Evolutionary conservation across 1,284 basidiomycete species (phyloP), one percentile per base, ranked within the genome.

Genomic region (Tilletia horrida): DNA sequence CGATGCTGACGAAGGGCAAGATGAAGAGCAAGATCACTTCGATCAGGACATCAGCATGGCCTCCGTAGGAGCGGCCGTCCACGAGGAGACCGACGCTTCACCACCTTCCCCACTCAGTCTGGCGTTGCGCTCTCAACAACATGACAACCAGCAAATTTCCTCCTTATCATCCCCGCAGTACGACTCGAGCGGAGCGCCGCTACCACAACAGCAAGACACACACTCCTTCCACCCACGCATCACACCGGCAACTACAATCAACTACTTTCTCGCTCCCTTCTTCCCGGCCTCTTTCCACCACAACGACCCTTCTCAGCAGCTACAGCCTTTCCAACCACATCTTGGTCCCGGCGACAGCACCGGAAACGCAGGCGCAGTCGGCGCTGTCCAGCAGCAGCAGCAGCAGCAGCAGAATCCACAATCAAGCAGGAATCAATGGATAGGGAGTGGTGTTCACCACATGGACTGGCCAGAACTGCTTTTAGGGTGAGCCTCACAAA

Each of bases 211-310:
- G 45, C 45, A 18, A 23, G 16, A 23, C 18, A 4, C 45, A 23
- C 45, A n/a, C 16, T 48, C 45, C 16, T 48, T 48, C 45, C 45
- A 48, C 45, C 18, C 45, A 48, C 45, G 16, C 45, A 23, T 48
- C 21, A 23, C 45, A 23, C 45, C 45, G 16, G 27, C 55, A 31
- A 25, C 55, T 7, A 59, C n/a, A 9, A 35, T 43, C 61, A 62
- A 62, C 61, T 62, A 62, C 61, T 62, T 42, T 13, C 61, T 62
- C 61, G 42, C 61, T 31, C 61, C 61, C 16, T 43, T 45, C 61
- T 13, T 62, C 42, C 40, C 61, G 11, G 42, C 61, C 18, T 42
- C 61, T 27, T 43, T 45, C 61, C 4, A 43, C 42, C 40, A 35
- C 14, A 62, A 44, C 11, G 1, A 23, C 13, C 9, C 21, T 14